phyloP scores from a whole-genome alignment of 1,284 basidiomycete genomes.

The Pterulicium gracile region DNA sequence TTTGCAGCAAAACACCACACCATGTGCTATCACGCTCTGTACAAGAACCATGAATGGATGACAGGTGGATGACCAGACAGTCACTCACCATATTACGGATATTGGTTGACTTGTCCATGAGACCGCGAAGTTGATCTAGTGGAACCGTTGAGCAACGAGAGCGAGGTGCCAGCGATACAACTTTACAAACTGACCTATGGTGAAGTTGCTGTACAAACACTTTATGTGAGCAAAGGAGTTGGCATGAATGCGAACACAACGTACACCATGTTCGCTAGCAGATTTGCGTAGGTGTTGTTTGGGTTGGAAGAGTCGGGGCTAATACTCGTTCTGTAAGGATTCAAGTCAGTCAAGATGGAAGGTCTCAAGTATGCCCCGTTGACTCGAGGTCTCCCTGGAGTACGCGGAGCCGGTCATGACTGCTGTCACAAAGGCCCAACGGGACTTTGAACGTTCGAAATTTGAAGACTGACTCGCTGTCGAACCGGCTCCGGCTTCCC shows the following conservation, averaged over 20 bases:
- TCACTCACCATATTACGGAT: constrained; percentile 99
- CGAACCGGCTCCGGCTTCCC: too few relatives aligned
- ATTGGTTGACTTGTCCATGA: constrained; percentile 89
- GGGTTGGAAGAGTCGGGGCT: too few relatives aligned
- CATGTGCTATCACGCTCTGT: constrained; percentile 90
- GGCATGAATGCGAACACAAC: constrained; percentile 21
- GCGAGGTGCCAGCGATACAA: constrained; percentile 8
- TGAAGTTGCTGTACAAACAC: constrained; percentile 62
- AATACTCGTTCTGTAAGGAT: too few relatives aligned
- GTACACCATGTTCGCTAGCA: constrained; percentile 69
- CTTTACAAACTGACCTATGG: constrained; percentile 54
- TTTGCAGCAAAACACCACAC: constrained; percentile 38
- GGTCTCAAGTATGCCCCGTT: too few relatives aligned
- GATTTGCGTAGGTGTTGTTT: too few relatives aligned
- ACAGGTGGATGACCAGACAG: constrained; percentile 64
- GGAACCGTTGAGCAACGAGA: constrained; percentile 8
- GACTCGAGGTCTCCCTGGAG: too few relatives aligned
- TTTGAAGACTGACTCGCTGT: too few relatives aligned
- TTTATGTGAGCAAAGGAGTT: constrained; percentile 23
- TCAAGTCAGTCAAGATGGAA: too few relatives aligned
- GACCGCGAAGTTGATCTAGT: constrained; percentile 77
- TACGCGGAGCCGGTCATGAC: too few relatives aligned
- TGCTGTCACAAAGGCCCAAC: too few relatives aligned
- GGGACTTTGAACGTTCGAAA: too few relatives aligned
- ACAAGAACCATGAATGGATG: constrained; percentile 9